Percentiles rank a stretch among this genome's conserved stretches.
phyloP scores from a whole-genome alignment of 495 filamentous ascomycete species.

The Penicillium subrubescens region DNA sequence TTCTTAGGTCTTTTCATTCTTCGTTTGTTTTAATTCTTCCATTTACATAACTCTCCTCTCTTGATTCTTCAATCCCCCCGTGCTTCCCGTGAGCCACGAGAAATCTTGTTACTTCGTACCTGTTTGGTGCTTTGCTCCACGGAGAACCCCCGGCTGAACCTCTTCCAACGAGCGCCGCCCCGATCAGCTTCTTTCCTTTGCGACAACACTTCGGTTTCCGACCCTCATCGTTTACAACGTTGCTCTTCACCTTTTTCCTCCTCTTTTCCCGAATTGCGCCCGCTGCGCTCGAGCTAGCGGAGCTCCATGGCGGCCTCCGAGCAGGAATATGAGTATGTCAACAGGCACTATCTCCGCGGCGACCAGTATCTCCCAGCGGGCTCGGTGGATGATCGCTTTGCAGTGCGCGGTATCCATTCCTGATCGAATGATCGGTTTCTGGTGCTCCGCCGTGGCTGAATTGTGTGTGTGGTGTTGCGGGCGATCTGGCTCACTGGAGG shows the following conservation, averaged over 20 bases:
- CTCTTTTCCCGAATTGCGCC: constrained; percentile 23
- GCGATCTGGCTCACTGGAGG: background rate
- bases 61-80: background rate
- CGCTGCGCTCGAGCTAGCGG: constrained; percentile 41
- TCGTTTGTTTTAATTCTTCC: background rate
- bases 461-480: background rate
- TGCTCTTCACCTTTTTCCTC: constrained; percentile 1
- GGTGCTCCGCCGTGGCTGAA: background rate
- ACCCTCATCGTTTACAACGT: background rate
- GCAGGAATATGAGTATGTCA: constrained; percentile 51
- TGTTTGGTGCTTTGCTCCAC: constrained; percentile 17
- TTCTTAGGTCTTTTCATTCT: constrained; percentile 5
- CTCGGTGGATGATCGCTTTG: background rate
- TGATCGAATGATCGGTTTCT: background rate
- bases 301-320: constrained; percentile 49
- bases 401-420: background rate
- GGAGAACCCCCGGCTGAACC: constrained; percentile 27
- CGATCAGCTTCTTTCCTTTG: constrained; percentile 7
- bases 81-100: constrained; percentile 8
- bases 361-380: background rate
- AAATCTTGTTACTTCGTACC: constrained; percentile 8
- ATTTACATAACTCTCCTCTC: background rate
- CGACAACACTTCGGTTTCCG: constrained; percentile 9
- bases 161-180: constrained; percentile 15
- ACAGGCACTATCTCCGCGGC: background rate